Percentiles rank a stretch among this genome's conserved stretches.
Evolutionary conservation across 805 yeast species (phyloP).

Genomic region (Cyberlindnera maclurae): DNA sequence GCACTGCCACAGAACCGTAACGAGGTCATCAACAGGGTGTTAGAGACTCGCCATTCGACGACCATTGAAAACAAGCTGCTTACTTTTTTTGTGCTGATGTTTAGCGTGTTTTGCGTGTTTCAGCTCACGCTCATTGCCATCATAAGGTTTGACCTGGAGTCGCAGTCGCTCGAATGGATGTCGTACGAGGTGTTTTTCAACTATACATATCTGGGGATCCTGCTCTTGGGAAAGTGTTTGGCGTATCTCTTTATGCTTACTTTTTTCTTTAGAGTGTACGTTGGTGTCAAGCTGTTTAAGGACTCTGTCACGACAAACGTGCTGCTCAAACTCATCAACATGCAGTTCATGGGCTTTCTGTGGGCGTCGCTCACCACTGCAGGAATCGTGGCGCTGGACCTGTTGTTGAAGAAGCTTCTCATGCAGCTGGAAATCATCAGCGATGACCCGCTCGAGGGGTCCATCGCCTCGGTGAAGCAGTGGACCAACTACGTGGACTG

Average conservation of each 20-base stretch:
- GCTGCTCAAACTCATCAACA: conserved; percentile 13
- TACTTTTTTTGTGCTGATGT: conserved; percentile 13
- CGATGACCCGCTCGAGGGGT: conserved; percentile 2
- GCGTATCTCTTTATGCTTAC: conserved; percentile 13
- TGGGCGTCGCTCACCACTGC: conserved; percentile 9
- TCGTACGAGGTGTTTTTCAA: conserved; percentile 9
- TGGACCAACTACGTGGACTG: conserved; percentile 7
- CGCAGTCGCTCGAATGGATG: conserved; percentile 8
- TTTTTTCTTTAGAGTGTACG: conserved; percentile 15
- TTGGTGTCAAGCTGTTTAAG: conserved; percentile 16
- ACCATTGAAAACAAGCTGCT: conserved; percentile 16
- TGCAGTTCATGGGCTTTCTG: conserved; percentile 19
- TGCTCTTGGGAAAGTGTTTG: conserved; percentile 12
- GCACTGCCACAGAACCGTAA: not conserved
- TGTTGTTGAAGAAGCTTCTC: conserved; percentile 8
- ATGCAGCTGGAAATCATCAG: conserved; percentile 5
- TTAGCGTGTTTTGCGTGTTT: conserved; percentile 11
- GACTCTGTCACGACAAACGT: conserved; percentile 11
- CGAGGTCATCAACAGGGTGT: conserved; percentile 9
- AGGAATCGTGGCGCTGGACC: conserved; percentile 9
- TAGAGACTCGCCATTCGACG: conserved; percentile 10
- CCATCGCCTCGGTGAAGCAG: conserved; percentile 1
- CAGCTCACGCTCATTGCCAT: conserved; percentile 14
- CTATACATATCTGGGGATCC: conserved; percentile 9
- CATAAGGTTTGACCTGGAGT: conserved; percentile 13